A percentile compares a stretch with the other conserved stretches of the same genome.
These are phyloP conservation scores for Amauroascus verrucosus DNA, from an alignment of 2,329 filamentous ascomycete species.

Conservation along the genomic window DNA sequence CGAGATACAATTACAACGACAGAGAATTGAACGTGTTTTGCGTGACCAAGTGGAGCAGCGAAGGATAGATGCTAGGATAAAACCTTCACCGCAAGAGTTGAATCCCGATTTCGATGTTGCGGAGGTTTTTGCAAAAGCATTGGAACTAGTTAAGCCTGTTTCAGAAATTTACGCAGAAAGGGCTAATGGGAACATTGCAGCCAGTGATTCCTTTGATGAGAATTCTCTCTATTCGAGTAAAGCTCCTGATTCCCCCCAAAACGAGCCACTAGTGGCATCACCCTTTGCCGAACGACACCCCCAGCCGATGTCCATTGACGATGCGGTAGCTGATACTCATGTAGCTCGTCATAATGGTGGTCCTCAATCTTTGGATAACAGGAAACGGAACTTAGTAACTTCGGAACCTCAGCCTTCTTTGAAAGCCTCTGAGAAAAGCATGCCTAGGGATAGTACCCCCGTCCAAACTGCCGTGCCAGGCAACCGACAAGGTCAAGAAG, in stretches of 20 bases:
- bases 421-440: constrained; percentile 30
- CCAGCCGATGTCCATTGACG: constrained; percentile 25
- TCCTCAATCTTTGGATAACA: constrained; percentile 30
- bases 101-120: constrained; percentile 59
- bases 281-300: constrained; percentile 22
- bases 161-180: constrained; percentile 44
- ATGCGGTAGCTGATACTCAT: constrained; percentile 26
- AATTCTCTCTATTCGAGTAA: constrained; percentile 95
- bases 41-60: constrained; percentile 66
- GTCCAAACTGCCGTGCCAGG: constrained; percentile 7
- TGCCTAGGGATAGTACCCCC: constrained; percentile 20
- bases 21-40: constrained; percentile 66
- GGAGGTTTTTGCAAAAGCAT: constrained; percentile 61
- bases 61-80: constrained; percentile 40
- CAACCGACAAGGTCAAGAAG: constrained; percentile 16
- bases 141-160: constrained; percentile 60
- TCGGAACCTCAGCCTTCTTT: constrained; percentile 31
- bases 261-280: constrained; percentile 26
- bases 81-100: constrained; percentile 42
- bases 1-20: constrained; percentile 67
- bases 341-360: constrained; percentile 29
- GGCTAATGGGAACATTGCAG: constrained; percentile 52
- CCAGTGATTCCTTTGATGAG: constrained; percentile 78
- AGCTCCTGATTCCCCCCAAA: constrained; percentile 62
- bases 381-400: constrained; percentile 29